phyloP scores from a whole-genome alignment of 805 yeast genomes.

The Starmerella stigmatis region DNA sequence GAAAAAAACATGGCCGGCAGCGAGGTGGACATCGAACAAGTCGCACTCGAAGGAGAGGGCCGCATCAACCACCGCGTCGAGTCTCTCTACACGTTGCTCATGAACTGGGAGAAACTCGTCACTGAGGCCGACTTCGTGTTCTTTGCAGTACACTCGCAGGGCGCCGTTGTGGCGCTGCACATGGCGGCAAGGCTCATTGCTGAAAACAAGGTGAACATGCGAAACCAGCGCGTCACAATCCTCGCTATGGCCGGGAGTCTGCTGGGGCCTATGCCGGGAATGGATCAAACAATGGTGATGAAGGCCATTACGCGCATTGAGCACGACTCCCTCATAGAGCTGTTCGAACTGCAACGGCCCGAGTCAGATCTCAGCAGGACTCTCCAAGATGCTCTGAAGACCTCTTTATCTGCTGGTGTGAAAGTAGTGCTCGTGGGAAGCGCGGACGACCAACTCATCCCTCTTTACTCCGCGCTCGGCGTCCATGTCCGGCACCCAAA shows the following conservation, averaged over 20 bases:
- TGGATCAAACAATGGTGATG: constrained; percentile 71
- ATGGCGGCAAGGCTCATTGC: constrained; percentile 63
- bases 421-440: constrained; percentile 79
- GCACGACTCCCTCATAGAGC: constrained; percentile 71
- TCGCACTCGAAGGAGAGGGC: constrained; percentile 91
- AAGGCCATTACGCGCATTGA: constrained; percentile 87
- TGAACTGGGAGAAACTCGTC: constrained; percentile 53
- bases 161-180: constrained; percentile 81
- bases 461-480: constrained; percentile 78
- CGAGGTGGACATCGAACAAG: constrained; percentile 60
- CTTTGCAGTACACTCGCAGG: constrained; percentile 92
- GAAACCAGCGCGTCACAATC: constrained; percentile 48
- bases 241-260: constrained; percentile 94
- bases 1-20: constrained; percentile 36
- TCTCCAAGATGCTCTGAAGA: constrained; percentile 55
- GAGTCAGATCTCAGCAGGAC: constrained; percentile 61
- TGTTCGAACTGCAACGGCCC: constrained; percentile 78
- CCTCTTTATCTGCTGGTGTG: constrained; percentile 56
- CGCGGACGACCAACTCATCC: constrained; percentile 87
- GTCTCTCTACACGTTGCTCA: constrained; percentile 60
- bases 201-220: constrained; percentile 37
- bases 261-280: constrained; percentile 87
- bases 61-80: constrained; percentile 77
- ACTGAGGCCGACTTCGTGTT: constrained; percentile 68
- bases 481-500: constrained; percentile 80